These are phyloP conservation scores for Aureobasidium pullulans DNA, from an alignment of 2,329 filamentous ascomycete species.

Conservation along the genomic window DNA sequence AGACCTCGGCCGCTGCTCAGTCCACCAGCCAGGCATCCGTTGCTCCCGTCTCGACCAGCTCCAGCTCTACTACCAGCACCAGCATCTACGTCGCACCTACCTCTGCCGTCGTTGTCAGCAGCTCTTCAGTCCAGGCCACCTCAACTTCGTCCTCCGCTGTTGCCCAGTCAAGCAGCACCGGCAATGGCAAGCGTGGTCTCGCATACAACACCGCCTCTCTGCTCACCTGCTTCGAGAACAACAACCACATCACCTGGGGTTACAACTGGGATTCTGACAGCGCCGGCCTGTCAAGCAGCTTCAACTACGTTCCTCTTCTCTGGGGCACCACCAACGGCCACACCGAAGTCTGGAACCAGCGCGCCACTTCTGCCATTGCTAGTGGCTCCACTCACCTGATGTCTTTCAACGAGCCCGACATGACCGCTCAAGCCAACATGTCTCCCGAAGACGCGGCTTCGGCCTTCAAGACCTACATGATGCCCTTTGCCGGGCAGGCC, in stretches of 20 bases:
- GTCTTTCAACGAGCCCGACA: conserved; percentile 68
- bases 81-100: conserved; percentile 8
- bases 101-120: conserved; percentile 9
- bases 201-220: conserved; percentile 57
- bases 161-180: conserved; percentile 21
- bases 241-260: conserved; percentile 48
- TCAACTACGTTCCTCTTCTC: conserved; percentile 61
- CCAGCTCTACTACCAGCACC: neutral
- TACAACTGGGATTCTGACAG: conserved; percentile 60
- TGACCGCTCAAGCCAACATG: conserved; percentile 52
- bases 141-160: conserved; percentile 19
- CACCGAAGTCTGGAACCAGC: conserved; percentile 43
- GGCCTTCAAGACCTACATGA: conserved; percentile 48
- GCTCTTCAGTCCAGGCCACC: conserved; percentile 19
- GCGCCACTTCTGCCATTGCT: conserved; percentile 46
- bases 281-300: conserved; percentile 32
- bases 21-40: conserved; percentile 7
- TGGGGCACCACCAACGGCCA: conserved; percentile 41
- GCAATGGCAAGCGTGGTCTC: conserved; percentile 55
- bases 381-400: conserved; percentile 52
- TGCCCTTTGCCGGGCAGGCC: conserved; percentile 47
- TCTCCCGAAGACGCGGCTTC: conserved; percentile 45
- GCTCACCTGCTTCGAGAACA: conserved; percentile 43
- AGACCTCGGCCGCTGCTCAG: neutral
- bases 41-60: neutral